These are phyloP conservation scores for Aspergillus calidoustus DNA, from an alignment of 2,329 filamentous ascomycete species.

Conservation along the genomic window DNA sequence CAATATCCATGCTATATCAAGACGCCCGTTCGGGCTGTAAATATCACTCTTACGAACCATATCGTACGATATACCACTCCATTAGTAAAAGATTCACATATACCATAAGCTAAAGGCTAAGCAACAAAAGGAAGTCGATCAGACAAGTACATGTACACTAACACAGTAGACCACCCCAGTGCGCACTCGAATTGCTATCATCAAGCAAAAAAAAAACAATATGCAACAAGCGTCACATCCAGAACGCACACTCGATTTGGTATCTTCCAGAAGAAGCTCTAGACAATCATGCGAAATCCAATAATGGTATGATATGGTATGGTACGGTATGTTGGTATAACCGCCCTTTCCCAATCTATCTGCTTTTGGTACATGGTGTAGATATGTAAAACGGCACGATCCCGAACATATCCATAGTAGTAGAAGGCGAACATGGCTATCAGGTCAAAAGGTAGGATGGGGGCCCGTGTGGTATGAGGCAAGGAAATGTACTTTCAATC, in stretches of 20 bases:
- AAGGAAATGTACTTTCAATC: constrained; percentile 27
- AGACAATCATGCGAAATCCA: constrained; percentile 16
- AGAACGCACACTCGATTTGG: neutral
- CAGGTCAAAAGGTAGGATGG: constrained; percentile 13
- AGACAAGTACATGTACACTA: no score
- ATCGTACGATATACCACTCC: no score
- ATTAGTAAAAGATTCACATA: no score
- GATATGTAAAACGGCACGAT: neutral
- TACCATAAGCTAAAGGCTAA: no score
- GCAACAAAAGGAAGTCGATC: no score
- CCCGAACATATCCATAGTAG: neutral
- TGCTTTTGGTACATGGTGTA: constrained; percentile 23
- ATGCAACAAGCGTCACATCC: neutral
- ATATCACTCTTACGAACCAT: neutral
- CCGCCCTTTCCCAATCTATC: constrained; percentile 23
- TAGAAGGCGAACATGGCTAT: neutral
- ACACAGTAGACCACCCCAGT: no score
- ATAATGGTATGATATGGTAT: constrained; percentile 1
- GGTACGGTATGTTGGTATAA: neutral
- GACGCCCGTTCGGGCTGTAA: neutral
- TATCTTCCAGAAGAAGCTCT: constrained; percentile 8
- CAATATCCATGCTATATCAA: neutral
- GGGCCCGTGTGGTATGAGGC: constrained; percentile 26
- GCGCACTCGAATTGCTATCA: no score
- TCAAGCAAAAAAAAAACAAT: no score